phyloP scores from a whole-genome alignment of 192 early-diverging fungal genomes.

The Coemansia sp. region DNA sequence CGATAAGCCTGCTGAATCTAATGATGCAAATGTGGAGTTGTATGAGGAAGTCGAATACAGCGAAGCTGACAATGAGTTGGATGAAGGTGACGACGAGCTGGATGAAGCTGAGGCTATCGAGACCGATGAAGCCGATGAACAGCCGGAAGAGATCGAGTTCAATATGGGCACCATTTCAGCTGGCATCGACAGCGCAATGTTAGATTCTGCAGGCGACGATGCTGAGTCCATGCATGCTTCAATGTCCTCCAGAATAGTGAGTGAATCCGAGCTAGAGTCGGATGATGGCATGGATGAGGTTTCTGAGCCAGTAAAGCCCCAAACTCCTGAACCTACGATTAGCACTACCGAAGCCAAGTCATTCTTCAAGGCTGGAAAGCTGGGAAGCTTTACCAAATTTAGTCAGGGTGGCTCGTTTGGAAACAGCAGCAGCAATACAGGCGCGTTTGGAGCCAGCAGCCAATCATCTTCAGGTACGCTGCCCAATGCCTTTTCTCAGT shows the following conservation, averaged over 20 bases:
- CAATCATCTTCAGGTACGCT: slow-evolving; percentile 1
- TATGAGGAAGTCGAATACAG: too few relatives aligned
- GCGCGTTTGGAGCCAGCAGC: slow-evolving; percentile 1
- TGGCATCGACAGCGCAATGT: slow-evolving; percentile 11
- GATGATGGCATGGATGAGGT: neutral
- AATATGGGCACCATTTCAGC: slow-evolving; percentile 12
- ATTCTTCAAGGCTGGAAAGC: slow-evolving; percentile 33
- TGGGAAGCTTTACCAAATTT: slow-evolving; percentile 28
- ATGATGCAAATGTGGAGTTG: too few relatives aligned
- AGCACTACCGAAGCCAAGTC: slow-evolving; percentile 7
- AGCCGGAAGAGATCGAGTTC: too few relatives aligned
- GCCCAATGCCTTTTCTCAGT: slow-evolving; percentile 33
- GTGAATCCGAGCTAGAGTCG: slow-evolving; percentile 5
- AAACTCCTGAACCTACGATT: neutral
- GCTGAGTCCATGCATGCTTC: neutral
- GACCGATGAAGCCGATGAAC: too few relatives aligned
- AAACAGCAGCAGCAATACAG: slow-evolving; percentile 3
- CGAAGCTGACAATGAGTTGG: too few relatives aligned
- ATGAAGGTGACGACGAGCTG: too few relatives aligned
- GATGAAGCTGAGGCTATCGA: too few relatives aligned
- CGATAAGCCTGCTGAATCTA: too few relatives aligned
- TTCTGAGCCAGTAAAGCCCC: neutral
- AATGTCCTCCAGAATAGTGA: neutral
- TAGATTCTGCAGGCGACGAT: neutral
- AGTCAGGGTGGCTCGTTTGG: neutral